Percentiles rank a stretch among this genome's conserved stretches.
Evolutionary conservation across 768 basidiomycete genomes (phyloP).

Genomic region (Pleurotus cornucopiae): DNA sequence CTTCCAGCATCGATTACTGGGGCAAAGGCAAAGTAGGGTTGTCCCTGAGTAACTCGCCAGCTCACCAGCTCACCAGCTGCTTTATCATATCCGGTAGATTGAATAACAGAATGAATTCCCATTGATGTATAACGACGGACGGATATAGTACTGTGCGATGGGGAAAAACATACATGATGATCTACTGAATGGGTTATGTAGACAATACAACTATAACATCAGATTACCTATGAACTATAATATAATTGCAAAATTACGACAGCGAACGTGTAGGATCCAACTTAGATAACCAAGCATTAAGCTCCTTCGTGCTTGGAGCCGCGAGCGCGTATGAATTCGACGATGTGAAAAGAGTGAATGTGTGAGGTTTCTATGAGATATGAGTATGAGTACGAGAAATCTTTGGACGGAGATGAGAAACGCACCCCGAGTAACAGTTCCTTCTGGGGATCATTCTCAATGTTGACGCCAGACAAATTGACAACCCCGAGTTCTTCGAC

Average conservation of each 20-base stretch:
- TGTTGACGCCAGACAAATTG: slow-evolving; percentile 78
- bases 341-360: slow-evolving; percentile 88
- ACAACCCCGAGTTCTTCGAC: slow-evolving; percentile 80
- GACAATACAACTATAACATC: slow-evolving; percentile 1
- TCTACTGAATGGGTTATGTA: neutral
- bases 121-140: too few relatives aligned
- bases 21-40: neutral
- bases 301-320: slow-evolving; percentile 77
- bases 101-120: too few relatives aligned
- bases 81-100: neutral
- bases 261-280: slow-evolving; percentile 76
- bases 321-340: slow-evolving; percentile 90
- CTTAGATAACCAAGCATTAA: slow-evolving; percentile 80
- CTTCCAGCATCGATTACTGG: neutral
- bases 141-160: slow-evolving; percentile 3
- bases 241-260: slow-evolving; percentile 12
- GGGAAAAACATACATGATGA: slow-evolving; percentile 7
- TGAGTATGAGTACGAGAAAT: slow-evolving; percentile 1
- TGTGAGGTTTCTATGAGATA: slow-evolving; percentile 63
- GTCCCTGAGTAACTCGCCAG: neutral
- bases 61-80: neutral
- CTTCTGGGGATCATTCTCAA: slow-evolving; percentile 84
- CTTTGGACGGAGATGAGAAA: slow-evolving; percentile 14
- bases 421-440: slow-evolving; percentile 83
- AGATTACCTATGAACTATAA: neutral